Evolutionary conservation across 164 flowering plant genomes (phyloP).

Genomic region (Aristolochia californica): DNA sequence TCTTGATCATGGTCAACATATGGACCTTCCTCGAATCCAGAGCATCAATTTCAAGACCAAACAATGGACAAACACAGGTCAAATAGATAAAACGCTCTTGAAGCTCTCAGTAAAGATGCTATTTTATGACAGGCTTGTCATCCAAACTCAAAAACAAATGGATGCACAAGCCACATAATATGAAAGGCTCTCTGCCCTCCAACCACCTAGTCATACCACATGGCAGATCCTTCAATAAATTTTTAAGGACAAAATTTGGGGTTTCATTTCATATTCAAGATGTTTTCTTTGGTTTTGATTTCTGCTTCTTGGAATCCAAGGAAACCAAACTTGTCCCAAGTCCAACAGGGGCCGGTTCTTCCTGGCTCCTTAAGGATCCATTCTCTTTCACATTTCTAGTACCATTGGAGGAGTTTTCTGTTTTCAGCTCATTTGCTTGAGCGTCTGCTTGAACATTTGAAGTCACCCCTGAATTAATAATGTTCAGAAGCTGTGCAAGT

Average conservation of each 20-base stretch:
- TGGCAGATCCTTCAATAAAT: not conserved
- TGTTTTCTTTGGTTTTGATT: constrained; percentile 39
- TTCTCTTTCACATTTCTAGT: constrained; percentile 15
- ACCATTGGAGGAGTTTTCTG: constrained; percentile 21
- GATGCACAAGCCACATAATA: too few species aligned
- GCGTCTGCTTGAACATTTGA: constrained; percentile 25
- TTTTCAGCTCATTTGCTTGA: constrained; percentile 19
- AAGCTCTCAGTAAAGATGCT: too few species aligned
- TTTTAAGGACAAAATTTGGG: not conserved
- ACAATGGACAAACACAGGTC: too few species aligned
- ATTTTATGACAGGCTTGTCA: too few species aligned
- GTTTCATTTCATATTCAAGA: constrained; percentile 14
- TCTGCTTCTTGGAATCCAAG: constrained; percentile 62
- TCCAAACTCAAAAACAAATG: too few species aligned
- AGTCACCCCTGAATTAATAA: constrained; percentile 48
- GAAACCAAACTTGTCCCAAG: constrained; percentile 60
- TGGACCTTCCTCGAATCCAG: too few species aligned
- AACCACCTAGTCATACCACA: too few species aligned
- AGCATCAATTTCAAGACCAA: too few species aligned
- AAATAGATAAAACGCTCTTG: too few species aligned
- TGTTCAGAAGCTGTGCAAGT: constrained; percentile 51
- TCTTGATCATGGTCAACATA: too few species aligned
- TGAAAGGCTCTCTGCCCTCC: too few species aligned
- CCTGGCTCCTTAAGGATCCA: constrained; percentile 18
- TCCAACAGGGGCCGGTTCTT: constrained; percentile 57